A percentile compares a stretch with the other conserved stretches of the same genome.
Conservation (phyloP, 805 yeast genomes). For the Komagataella pastoris region DNA sequence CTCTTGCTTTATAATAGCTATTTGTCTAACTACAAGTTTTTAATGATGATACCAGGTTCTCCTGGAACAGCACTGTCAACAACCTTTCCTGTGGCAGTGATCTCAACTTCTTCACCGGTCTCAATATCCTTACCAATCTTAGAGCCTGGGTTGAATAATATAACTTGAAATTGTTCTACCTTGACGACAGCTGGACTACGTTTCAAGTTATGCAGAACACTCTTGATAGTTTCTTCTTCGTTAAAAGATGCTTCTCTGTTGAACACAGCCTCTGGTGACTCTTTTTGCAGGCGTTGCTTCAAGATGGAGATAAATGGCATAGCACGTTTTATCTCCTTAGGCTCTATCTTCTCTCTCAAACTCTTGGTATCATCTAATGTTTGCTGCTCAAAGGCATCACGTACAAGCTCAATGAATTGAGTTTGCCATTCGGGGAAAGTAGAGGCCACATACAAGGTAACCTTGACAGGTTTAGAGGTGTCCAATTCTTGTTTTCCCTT, state of each 20-base stretch:
- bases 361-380: constrained; percentile 51
- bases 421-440: constrained; percentile 71
- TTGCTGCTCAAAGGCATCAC: constrained; percentile 56
- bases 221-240: constrained; percentile 56
- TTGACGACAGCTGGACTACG: constrained; percentile 49
- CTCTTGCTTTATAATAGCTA: background rate
- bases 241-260: constrained; percentile 78
- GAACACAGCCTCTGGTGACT: constrained; percentile 68
- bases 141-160: constrained; percentile 52
- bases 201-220: constrained; percentile 40
- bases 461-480: constrained; percentile 52
- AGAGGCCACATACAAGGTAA: constrained; percentile 61
- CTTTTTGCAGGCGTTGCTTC: constrained; percentile 65
- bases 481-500: constrained; percentile 74
- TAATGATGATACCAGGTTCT: constrained; percentile 73
- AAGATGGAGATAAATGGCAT: constrained; percentile 91
- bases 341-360: constrained; percentile 49
- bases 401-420: constrained; percentile 50
- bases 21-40: constrained; percentile 32
- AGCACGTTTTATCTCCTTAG: constrained; percentile 91
- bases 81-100: constrained; percentile 52
- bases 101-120: constrained; percentile 57
- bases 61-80: constrained; percentile 87
- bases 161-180: constrained; percentile 43
- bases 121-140: constrained; percentile 48